These are phyloP conservation scores for Penicillium waksmanii DNA, from an alignment of 495 filamentous ascomycete genomes.

Conservation along the genomic window DNA sequence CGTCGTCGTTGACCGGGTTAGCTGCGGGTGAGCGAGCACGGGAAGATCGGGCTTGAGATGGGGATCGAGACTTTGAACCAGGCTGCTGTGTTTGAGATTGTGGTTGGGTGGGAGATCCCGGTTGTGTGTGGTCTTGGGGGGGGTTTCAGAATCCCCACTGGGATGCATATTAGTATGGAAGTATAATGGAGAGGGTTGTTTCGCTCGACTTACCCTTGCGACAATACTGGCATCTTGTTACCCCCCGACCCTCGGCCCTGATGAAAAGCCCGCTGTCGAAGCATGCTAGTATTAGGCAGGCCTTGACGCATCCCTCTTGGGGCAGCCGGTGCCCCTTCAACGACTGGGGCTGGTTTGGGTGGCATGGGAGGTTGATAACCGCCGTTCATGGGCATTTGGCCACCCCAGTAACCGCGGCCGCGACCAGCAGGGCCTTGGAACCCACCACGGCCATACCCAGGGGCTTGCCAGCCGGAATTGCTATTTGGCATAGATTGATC, in stretches of 20 bases:
- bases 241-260: conserved; percentile 33
- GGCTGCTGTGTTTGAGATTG: conserved; percentile 39
- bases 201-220: conserved; percentile 42
- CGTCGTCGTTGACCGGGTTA: conserved; percentile 51
- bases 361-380: conserved; percentile 34
- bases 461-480: conserved; percentile 29
- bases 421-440: conserved; percentile 38
- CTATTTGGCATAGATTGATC: conserved; percentile 34
- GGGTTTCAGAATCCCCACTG: conserved; percentile 27
- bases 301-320: conserved; percentile 93
- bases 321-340: conserved; percentile 82
- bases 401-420: conserved; percentile 35
- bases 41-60: conserved; percentile 56
- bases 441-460: conserved; percentile 42
- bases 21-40: conserved; percentile 60
- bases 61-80: conserved; percentile 46
- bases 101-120: conserved; percentile 37
- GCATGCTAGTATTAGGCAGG: conserved; percentile 71
- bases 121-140: conserved; percentile 29
- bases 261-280: conserved; percentile 46
- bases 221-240: conserved; percentile 30
- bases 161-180: not conserved
- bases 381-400: conserved; percentile 25
- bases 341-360: conserved; percentile 56
- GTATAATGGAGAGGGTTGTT: not conserved